Evolutionary conservation across 2,329 filamentous ascomycete genomes (phyloP).

Genomic region (Cladorrhinum sp.): DNA sequence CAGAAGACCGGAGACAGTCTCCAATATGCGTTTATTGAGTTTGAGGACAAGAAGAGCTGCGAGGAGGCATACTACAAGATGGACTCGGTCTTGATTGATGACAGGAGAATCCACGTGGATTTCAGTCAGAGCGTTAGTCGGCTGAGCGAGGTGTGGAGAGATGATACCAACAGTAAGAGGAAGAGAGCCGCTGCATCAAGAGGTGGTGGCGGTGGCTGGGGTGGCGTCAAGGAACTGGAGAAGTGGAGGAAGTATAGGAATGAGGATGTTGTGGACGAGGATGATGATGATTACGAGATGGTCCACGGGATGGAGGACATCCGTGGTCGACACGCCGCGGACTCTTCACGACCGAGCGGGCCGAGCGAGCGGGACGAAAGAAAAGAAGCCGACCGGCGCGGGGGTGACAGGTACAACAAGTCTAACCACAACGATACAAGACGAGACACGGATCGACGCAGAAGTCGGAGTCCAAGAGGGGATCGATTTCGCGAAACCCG

Average conservation of each 20-base stretch:
- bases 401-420: conserved; percentile 9
- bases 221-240: conserved; percentile 82
- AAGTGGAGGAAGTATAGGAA: conserved; percentile 86
- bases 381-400: conserved; percentile 7
- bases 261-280: conserved; percentile 47
- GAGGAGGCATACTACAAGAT: conserved; percentile 98
- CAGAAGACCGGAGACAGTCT: conserved; percentile 90
- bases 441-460: conserved; percentile 34
- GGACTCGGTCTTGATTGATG: conserved; percentile 95
- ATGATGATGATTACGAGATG: conserved; percentile 65
- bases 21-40: conserved; percentile 98
- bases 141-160: conserved; percentile 85
- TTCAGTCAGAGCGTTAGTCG: conserved; percentile 94
- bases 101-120: conserved; percentile 96
- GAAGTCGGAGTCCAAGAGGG: conserved; percentile 35
- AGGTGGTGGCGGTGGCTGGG: conserved; percentile 71
- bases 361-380: conserved; percentile 20
- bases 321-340: conserved; percentile 47
- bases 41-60: conserved; percentile 86
- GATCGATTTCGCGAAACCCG: conserved; percentile 26
- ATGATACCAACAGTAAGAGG: conserved; percentile 78
- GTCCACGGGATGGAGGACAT: conserved; percentile 75
- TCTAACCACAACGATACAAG: conserved; percentile 10
- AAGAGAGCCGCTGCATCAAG: conserved; percentile 45
- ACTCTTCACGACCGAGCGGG: conserved; percentile 26